Percentiles rank a stretch among this genome's conserved stretches.
Evolutionary conservation across 805 yeast species (phyloP).

Genomic region (Candida ascalaphidarum): DNA sequence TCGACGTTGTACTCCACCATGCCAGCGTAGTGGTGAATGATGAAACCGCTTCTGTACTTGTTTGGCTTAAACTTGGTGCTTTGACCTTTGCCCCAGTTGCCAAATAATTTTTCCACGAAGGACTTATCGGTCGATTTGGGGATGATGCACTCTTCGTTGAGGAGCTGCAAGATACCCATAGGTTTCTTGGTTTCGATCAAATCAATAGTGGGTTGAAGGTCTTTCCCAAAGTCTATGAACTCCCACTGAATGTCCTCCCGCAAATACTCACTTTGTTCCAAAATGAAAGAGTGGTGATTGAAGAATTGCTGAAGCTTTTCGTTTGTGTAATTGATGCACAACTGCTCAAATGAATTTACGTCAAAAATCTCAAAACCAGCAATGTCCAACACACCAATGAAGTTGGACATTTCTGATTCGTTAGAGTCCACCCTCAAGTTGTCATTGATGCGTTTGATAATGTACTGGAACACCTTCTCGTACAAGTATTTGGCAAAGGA

Average conservation of each 20-base stretch:
- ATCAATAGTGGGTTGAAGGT: conserved; percentile 89
- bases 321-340: conserved; percentile 53
- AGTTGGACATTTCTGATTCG: conserved; percentile 22
- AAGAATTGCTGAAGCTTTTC: conserved; percentile 55
- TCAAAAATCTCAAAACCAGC: conserved; percentile 58
- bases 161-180: conserved; percentile 74
- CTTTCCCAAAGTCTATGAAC: conserved; percentile 90
- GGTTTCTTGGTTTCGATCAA: conserved; percentile 70
- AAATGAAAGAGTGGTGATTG: conserved; percentile 53
- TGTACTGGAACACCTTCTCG: conserved; percentile 70
- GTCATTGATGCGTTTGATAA: conserved; percentile 69
- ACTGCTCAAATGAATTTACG: conserved; percentile 50
- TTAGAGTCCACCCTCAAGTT: conserved; percentile 32
- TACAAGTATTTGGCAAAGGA: conserved; percentile 83
- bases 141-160: conserved; percentile 93
- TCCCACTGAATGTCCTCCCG: conserved; percentile 56
- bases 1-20: conserved; percentile 88
- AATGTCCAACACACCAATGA: conserved; percentile 51
- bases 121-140: conserved; percentile 83
- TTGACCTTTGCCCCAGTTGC: conserved; percentile 47
- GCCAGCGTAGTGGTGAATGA: conserved; percentile 91
- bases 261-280: conserved; percentile 53
- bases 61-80: conserved; percentile 57
- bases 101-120: conserved; percentile 70
- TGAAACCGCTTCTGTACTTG: conserved; percentile 67